phyloP scores from a whole-genome alignment of 176 grass and related monocot species.

The Puccinellia tenuiflora region DNA sequence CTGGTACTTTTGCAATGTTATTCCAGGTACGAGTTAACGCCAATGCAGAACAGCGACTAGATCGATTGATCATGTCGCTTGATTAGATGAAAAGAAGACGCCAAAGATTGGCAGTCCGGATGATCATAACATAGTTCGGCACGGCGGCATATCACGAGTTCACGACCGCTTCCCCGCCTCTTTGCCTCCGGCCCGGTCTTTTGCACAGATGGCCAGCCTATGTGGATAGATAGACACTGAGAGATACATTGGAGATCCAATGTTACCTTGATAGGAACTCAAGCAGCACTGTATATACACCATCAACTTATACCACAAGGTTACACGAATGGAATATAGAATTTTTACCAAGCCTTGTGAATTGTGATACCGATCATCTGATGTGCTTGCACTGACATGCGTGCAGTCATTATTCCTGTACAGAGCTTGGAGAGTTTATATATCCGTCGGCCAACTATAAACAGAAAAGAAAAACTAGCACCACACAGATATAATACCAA shows the following conservation, averaged over 20 bases:
- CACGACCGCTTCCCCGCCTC: background rate
- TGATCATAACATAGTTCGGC: background rate
- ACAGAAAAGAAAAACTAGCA: background rate
- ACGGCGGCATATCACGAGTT: background rate
- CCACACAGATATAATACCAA: background rate
- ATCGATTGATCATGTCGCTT: background rate
- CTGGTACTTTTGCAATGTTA: constrained; percentile 17
- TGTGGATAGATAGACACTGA: constrained; percentile 12
- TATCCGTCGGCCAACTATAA: too few species aligned
- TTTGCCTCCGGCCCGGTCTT: background rate
- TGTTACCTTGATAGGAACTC: constrained; percentile 9
- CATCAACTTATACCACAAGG: background rate
- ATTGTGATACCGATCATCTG: background rate
- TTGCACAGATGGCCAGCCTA: constrained; percentile 10
- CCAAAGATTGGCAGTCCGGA: background rate
- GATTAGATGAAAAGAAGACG: constrained; percentile 19
- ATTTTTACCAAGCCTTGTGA: background rate
- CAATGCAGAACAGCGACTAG: background rate
- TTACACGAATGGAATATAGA: background rate
- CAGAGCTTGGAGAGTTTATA: background rate
- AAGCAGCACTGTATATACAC: constrained; percentile 17
- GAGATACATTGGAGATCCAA: background rate
- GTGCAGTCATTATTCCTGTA: background rate
- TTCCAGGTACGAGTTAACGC: constrained; percentile 28
- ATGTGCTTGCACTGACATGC: background rate